A percentile compares a stretch with the other conserved stretches of the same genome.
These are phyloP conservation scores for Nicotiana tabacum DNA, from an alignment of 257 asterid species.

Conservation along the genomic window DNA sequence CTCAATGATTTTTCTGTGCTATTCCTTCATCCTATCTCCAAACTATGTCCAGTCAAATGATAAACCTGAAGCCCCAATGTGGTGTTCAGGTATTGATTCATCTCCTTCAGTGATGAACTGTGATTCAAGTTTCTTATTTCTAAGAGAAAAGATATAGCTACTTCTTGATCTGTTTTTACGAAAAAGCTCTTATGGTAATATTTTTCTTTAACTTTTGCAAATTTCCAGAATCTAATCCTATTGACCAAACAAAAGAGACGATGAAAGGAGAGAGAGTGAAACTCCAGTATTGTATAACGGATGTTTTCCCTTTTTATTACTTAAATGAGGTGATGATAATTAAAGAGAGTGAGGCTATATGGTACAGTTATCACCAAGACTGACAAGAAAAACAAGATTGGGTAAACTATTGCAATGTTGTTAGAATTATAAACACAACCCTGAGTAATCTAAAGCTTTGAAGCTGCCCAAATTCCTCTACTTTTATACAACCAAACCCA, in stretches of 20 bases:
- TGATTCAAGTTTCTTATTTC: neutral
- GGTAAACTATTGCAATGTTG: neutral
- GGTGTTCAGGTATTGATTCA: conserved; percentile 19
- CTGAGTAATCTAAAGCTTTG: neutral
- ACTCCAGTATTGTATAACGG: too few species aligned
- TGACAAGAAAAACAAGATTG: too few species aligned
- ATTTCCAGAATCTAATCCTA: neutral
- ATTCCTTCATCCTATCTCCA: conserved; percentile 7
- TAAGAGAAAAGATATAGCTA: too few species aligned
- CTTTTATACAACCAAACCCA: neutral
- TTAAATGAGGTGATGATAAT: too few species aligned
- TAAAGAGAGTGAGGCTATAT: too few species aligned
- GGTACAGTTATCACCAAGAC: too few species aligned
- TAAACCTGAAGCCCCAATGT: conserved; percentile 15
- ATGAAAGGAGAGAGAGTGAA: too few species aligned
- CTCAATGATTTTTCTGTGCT: conserved; percentile 20
- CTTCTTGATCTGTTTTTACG: too few species aligned
- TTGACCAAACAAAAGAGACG: too few species aligned
- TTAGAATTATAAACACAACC: neutral
- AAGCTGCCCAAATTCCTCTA: neutral
- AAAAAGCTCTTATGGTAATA: neutral
- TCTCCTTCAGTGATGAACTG: neutral
- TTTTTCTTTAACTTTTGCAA: neutral
- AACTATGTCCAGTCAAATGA: conserved; percentile 8
- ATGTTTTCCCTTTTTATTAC: too few species aligned